Evolutionary conservation across 2,329 filamentous ascomycete species (phyloP).

Genomic region (Aspergillus sergii): DNA sequence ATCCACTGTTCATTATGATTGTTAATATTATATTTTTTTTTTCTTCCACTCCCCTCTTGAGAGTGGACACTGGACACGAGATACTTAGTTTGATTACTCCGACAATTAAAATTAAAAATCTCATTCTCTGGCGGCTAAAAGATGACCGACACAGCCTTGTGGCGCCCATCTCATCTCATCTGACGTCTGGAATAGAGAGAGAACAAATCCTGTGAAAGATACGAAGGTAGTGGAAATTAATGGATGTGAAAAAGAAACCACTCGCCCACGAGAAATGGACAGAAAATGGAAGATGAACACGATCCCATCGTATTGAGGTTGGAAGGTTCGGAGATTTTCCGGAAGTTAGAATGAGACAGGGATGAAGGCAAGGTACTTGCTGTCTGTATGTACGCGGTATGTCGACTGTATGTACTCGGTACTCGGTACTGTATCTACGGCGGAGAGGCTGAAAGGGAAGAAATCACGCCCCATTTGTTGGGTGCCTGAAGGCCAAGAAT

Average conservation of each 20-base stretch:
- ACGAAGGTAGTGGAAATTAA: not conserved
- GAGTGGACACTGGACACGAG: slow-evolving; percentile 5
- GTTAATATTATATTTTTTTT: not conserved
- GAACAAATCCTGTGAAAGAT: not conserved
- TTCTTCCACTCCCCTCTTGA: not conserved
- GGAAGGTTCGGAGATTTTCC: slow-evolving; percentile 8
- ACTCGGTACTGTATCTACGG: not conserved
- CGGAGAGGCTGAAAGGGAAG: not conserved
- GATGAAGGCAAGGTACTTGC: not conserved
- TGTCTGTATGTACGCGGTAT: not conserved
- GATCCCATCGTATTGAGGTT: not conserved
- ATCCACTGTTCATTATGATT: not conserved
- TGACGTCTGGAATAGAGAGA: not conserved
- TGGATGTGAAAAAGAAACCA: not conserved
- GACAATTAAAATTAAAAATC: slow-evolving; percentile 1
- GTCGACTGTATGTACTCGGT: not conserved
- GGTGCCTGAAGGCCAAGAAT: slow-evolving; percentile 1
- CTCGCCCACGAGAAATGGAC: not conserved
- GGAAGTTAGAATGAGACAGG: slow-evolving; percentile 5
- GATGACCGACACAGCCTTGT: not conserved
- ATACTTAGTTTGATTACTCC: slow-evolving; percentile 1
- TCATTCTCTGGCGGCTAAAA: not conserved
- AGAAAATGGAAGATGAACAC: not conserved
- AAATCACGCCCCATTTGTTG: not conserved
- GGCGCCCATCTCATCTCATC: slow-evolving; percentile 2